These are phyloP conservation scores for Ricinus communis DNA, from an alignment of 345 rosid species.

Conservation along the genomic window DNA sequence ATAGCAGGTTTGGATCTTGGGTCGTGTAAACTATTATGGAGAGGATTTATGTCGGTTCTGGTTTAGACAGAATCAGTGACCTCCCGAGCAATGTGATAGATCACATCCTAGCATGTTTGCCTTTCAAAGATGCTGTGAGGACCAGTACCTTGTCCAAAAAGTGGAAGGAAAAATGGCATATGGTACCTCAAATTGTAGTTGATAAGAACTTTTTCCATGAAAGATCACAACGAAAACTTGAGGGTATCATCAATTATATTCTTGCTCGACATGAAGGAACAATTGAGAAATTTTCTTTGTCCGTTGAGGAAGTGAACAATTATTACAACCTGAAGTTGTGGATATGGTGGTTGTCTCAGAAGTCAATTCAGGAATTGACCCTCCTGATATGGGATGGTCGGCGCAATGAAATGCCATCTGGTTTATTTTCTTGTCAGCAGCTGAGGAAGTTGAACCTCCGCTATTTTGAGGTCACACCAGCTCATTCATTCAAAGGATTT, in stretches of 20 bases:
- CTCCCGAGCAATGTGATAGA: conserved; percentile 16
- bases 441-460: conserved; percentile 13
- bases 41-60: background rate
- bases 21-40: background rate
- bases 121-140: conserved; percentile 14
- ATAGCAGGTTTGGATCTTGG: background rate
- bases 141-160: conserved; percentile 8
- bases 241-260: conserved; percentile 11
- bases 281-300: conserved; percentile 9
- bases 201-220: background rate
- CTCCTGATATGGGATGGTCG: background rate
- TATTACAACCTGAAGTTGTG: conserved; percentile 2
- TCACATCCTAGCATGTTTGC: conserved; percentile 7
- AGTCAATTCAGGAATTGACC: conserved; percentile 3
- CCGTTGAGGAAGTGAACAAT: conserved; percentile 1
- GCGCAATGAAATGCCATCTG: conserved; percentile 1
- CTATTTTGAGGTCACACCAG: background rate
- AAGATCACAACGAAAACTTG: conserved; percentile 4
- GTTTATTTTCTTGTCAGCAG: conserved; percentile 8
- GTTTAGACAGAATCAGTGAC: conserved; percentile 9
- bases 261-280: conserved; percentile 13
- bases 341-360: background rate
- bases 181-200: conserved; percentile 7
- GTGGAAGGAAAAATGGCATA: conserved; percentile 15
- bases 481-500: conserved; percentile 13